These are phyloP conservation scores for Boletus rex-veris DNA, from an alignment of 768 basidiomycete species.

Conservation along the genomic window DNA sequence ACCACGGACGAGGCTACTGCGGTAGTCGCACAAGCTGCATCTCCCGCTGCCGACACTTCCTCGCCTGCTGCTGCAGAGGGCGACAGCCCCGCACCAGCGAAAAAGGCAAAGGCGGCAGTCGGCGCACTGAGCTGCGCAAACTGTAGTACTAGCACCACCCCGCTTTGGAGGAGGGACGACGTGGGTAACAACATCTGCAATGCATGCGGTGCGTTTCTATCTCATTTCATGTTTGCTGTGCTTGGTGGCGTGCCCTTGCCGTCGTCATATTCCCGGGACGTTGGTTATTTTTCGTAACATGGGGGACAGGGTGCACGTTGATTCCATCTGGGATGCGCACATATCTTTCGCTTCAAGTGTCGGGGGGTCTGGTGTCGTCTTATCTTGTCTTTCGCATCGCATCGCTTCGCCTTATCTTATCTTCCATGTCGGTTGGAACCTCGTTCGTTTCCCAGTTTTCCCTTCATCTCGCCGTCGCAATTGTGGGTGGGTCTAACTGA, in stretches of 20 bases:
- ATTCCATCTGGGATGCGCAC: conserved; percentile 18
- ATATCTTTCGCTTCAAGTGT: conserved; percentile 19
- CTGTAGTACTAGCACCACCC: conserved; percentile 86
- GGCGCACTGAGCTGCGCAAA: conserved; percentile 84
- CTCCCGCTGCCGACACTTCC: conserved; percentile 34
- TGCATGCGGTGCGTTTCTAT: conserved; percentile 73
- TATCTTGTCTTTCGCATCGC: conserved; percentile 19
- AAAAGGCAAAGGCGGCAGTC: conserved; percentile 43
- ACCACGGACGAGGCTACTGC: conserved; percentile 20
- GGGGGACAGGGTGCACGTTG: conserved; percentile 20
- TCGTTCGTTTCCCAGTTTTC: neutral
- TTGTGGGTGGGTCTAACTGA: conserved; percentile 10
- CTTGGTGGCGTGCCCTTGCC: conserved; percentile 19
- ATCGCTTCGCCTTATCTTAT: conserved; percentile 25
- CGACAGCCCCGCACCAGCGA: conserved; percentile 28
- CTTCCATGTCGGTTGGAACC: conserved; percentile 6
- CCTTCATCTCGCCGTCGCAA: neutral
- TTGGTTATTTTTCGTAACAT: conserved; percentile 19
- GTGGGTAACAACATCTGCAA: conserved; percentile 93
- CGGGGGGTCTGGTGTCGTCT: conserved; percentile 9
- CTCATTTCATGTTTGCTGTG: conserved; percentile 26
- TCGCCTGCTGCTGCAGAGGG: conserved; percentile 31
- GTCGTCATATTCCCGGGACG: conserved; percentile 8
- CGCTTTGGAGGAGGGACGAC: conserved; percentile 86
- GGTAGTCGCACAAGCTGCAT: conserved; percentile 14